phyloP scores from a whole-genome alignment of 352 stramenopile genomes.

The Globisporangium recalcitrans region DNA sequence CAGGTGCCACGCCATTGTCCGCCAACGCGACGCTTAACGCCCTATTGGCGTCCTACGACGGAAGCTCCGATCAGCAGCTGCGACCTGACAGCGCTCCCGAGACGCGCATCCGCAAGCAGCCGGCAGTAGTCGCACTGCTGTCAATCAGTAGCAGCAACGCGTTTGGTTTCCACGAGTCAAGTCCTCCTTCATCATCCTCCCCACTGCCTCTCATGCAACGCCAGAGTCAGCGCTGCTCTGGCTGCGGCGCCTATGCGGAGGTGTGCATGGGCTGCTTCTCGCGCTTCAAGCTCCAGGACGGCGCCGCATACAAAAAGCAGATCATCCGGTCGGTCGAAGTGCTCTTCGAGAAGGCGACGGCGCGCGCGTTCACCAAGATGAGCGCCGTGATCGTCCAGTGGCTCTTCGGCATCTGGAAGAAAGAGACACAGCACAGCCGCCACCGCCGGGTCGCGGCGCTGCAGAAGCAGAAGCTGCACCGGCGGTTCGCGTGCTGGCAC shows the following conservation, averaged over 20 bases:
- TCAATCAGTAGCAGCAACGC: neutral
- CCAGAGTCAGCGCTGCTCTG: constrained; percentile 38
- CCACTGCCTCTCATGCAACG: constrained; percentile 5
- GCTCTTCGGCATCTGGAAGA: constrained; percentile 62
- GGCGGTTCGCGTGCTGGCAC: constrained; percentile 44
- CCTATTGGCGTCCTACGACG: constrained; percentile 21
- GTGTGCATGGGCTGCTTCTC: constrained; percentile 70
- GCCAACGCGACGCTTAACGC: constrained; percentile 32
- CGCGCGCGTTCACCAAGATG: constrained; percentile 53
- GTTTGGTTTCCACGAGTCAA: neutral
- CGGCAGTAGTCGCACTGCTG: neutral
- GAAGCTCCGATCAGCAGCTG: constrained; percentile 2
- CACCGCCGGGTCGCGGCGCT: constrained; percentile 22
- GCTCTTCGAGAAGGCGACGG: constrained; percentile 55
- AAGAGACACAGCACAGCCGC: constrained; percentile 27
- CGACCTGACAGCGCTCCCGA: constrained; percentile 7
- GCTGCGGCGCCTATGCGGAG: constrained; percentile 58
- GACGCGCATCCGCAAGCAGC: constrained; percentile 8
- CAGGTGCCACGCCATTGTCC: constrained; percentile 11
- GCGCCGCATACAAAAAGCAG: constrained; percentile 60
- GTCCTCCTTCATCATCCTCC: neutral
- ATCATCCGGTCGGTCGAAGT: constrained; percentile 53
- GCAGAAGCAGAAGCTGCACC: constrained; percentile 27
- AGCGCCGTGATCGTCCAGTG: constrained; percentile 47
- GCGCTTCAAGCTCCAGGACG: constrained; percentile 55